A percentile compares a stretch with the other conserved stretches of the same genome.
Conservation (phyloP, 176 grass and related monocot species). For the Dactylis glomerata region DNA sequence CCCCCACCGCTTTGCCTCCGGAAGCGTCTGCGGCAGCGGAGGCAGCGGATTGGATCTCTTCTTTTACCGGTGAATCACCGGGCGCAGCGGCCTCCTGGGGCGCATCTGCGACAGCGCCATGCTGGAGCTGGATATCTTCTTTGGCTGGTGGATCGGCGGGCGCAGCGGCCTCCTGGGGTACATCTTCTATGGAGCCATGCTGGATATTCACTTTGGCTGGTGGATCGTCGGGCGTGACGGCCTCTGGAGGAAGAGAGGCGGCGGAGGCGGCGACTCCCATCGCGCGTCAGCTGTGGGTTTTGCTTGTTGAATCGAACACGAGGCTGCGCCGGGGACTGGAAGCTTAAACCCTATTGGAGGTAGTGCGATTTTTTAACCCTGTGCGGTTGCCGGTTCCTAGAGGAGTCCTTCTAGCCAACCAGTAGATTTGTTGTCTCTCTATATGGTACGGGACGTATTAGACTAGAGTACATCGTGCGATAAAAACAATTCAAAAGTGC, state of each 20-base stretch:
- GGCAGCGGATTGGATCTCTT: not conserved
- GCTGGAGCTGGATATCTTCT: not conserved
- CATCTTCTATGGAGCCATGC: not conserved
- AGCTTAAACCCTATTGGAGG: constrained; percentile 26
- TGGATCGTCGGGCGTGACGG: not conserved
- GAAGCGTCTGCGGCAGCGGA: not conserved
- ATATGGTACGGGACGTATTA: too few species aligned
- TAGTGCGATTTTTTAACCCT: not conserved
- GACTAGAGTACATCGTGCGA: too few species aligned
- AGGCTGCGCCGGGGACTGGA: not conserved
- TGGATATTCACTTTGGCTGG: not conserved
- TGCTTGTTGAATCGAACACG: not conserved
- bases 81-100: not conserved
- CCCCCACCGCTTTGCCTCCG: not conserved
- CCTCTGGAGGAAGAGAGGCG: not conserved
- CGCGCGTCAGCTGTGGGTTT: constrained; percentile 11
- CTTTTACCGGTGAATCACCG: not conserved
- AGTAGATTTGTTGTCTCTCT: too few species aligned
- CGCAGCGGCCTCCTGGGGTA: not conserved
- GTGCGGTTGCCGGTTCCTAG: too few species aligned
- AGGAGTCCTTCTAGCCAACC: too few species aligned
- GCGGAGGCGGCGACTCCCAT: constrained; percentile 37
- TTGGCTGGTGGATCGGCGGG: not conserved
- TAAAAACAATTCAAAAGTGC: too few species aligned
- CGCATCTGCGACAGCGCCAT: not conserved